These are phyloP conservation scores for Chrysoporthe deuterocubensis DNA, from an alignment of 2,329 filamentous ascomycete species.

Conservation along the genomic window DNA sequence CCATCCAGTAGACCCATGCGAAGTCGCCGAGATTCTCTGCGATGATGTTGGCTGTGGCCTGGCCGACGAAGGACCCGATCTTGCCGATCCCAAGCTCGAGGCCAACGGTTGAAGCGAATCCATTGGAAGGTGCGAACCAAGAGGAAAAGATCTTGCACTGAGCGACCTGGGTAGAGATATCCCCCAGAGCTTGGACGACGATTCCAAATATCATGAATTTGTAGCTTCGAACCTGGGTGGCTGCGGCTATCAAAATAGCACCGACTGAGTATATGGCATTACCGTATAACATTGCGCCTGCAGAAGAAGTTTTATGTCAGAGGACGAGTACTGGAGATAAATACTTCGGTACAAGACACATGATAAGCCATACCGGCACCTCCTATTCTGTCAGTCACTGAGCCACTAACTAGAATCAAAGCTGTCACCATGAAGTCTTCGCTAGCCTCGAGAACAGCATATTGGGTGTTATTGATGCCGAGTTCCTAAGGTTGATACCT, in stretches of 20 bases:
- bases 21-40: slow-evolving; percentile 61
- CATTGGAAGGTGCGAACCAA: slow-evolving; percentile 65
- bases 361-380: slow-evolving; percentile 49
- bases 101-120: slow-evolving; percentile 64
- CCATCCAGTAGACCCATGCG: slow-evolving; percentile 65
- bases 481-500: slow-evolving; percentile 45
- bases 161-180: slow-evolving; percentile 66
- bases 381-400: slow-evolving; percentile 62
- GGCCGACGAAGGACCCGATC: slow-evolving; percentile 64
- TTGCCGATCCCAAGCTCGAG: slow-evolving; percentile 65
- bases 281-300: slow-evolving; percentile 61
- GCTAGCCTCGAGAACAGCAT: slow-evolving; percentile 61
- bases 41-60: slow-evolving; percentile 63
- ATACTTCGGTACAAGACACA: background rate
- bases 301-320: slow-evolving; percentile 8
- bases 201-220: slow-evolving; percentile 63
- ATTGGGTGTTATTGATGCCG: slow-evolving; percentile 63
- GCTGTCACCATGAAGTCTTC: slow-evolving; percentile 65
- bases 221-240: slow-evolving; percentile 59
- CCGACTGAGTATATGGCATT: slow-evolving; percentile 63
- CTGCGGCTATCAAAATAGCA: slow-evolving; percentile 62
- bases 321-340: rapidly evolving
- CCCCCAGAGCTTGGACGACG: slow-evolving; percentile 61
- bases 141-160: slow-evolving; percentile 69
- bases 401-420: slow-evolving; percentile 57